Conservation (phyloP, 805 yeast species). For the Yamadazyma scolyti region DNA sequence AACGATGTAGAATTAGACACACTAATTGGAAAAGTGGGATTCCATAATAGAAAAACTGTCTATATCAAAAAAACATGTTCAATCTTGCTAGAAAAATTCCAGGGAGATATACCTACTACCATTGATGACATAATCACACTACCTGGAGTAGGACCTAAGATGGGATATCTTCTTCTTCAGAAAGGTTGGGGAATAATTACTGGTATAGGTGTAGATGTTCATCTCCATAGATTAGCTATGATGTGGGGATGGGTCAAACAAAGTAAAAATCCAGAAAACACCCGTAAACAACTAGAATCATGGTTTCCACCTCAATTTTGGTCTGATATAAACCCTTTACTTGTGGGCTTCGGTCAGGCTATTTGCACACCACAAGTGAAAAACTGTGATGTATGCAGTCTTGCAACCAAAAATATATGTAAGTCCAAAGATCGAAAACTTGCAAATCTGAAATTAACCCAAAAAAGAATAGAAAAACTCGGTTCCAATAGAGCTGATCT, state of each 20-base stretch:
- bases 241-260: constrained; percentile 75
- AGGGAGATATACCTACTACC: constrained; percentile 70
- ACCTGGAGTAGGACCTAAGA: constrained; percentile 96
- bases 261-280: constrained; percentile 67
- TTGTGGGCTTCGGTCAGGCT: constrained; percentile 93
- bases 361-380: constrained; percentile 70
- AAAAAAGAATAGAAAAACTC: constrained; percentile 26
- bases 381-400: constrained; percentile 68
- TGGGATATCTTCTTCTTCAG: constrained; percentile 82
- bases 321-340: constrained; percentile 78
- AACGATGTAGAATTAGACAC: constrained; percentile 57
- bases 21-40: constrained; percentile 78
- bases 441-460: constrained; percentile 21
- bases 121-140: constrained; percentile 60
- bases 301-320: constrained; percentile 77
- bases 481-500: too few species aligned
- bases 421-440: constrained; percentile 50
- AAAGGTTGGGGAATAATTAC: constrained; percentile 72
- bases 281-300: constrained; percentile 61
- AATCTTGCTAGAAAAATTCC: constrained; percentile 45
- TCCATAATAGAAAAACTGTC: constrained; percentile 74
- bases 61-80: constrained; percentile 62
- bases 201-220: constrained; percentile 96
- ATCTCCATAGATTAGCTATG: constrained; percentile 73
- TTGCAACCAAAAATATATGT: constrained; percentile 54